These are phyloP conservation scores for Aristolochia contorta DNA, from an alignment of 164 flowering plant species.

Conservation along the genomic window DNA sequence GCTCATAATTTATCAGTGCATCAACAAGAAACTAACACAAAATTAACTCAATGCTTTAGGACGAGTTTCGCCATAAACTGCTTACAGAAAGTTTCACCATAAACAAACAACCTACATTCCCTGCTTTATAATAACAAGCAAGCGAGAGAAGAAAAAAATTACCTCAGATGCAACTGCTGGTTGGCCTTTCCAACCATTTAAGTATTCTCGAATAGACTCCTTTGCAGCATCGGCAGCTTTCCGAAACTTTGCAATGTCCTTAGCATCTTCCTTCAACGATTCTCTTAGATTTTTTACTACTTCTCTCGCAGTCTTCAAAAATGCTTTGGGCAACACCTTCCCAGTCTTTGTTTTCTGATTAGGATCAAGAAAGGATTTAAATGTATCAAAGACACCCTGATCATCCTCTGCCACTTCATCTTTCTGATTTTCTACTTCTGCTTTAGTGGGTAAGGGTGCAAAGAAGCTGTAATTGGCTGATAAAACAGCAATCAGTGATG, in stretches of 20 bases:
- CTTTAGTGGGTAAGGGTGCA: constrained; percentile 29
- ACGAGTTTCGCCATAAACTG: no score
- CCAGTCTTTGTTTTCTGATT: constrained; percentile 88
- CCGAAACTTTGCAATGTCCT: constrained; percentile 68
- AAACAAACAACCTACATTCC: no score
- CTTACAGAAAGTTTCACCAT: no score
- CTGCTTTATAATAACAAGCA: no score
- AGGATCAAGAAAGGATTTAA: constrained; percentile 73
- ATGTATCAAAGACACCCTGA: constrained; percentile 34
- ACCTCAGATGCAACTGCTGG: constrained; percentile 52
- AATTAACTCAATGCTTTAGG: no score
- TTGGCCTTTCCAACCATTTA: constrained; percentile 71
- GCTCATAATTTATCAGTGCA: no score
- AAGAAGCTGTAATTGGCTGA: constrained; percentile 19
- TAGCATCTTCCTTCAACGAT: constrained; percentile 71
- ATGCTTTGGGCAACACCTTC: constrained; percentile 82
- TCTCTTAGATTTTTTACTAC: constrained; percentile 78
- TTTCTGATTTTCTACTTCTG: constrained; percentile 29
- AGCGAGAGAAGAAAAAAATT: constrained; percentile 2
- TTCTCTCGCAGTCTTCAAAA: constrained; percentile 85
- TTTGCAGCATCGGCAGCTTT: constrained; percentile 92
- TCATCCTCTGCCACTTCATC: neutral
- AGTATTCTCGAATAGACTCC: constrained; percentile 78
- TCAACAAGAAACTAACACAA: no score
- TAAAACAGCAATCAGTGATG: constrained; percentile 28